Conservation (phyloP, 345 rosid species). For the Eucalyptus pauciflora region DNA sequence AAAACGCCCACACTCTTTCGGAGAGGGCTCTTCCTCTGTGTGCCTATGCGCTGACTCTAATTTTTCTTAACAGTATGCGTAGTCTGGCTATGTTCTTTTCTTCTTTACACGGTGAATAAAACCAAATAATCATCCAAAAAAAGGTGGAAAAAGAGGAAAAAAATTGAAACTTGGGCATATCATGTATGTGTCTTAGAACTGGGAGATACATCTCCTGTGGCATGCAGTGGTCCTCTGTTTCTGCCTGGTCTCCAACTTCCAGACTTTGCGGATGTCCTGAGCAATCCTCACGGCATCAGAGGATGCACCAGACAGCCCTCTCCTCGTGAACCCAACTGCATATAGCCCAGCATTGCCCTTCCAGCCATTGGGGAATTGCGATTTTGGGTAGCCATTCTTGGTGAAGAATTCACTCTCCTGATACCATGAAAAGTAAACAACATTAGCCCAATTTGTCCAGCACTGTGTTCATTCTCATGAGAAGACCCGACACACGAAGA, state of each 20-base stretch:
- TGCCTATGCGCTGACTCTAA: not conserved
- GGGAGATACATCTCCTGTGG: constrained; percentile 69
- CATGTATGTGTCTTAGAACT: constrained; percentile 13
- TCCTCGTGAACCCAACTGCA: constrained; percentile 90
- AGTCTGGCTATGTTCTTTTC: not conserved
- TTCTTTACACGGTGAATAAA: not conserved
- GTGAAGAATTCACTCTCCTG: constrained; percentile 81
- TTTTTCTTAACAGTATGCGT: not conserved
- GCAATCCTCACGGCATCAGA: constrained; percentile 66
- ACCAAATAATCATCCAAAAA: not conserved
- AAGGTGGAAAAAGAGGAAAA: not conserved
- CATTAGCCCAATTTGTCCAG: constrained; percentile 1
- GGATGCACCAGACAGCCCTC: constrained; percentile 84
- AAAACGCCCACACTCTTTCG: not conserved
- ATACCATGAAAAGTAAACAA: not conserved
- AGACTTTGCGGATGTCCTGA: constrained; percentile 61
- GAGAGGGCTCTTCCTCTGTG: not conserved
- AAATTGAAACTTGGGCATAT: not conserved
- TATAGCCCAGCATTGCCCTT: constrained; percentile 73
- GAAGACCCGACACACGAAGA: not conserved
- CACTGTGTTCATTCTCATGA: not conserved
- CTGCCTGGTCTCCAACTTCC: constrained; percentile 70
- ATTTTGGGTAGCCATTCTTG: constrained; percentile 57
- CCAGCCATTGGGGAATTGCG: constrained; percentile 70
- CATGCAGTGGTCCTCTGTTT: constrained; percentile 41